These are phyloP conservation scores for Eucalyptus victrix DNA, from an alignment of 345 rosid genomes.

Conservation along the genomic window DNA sequence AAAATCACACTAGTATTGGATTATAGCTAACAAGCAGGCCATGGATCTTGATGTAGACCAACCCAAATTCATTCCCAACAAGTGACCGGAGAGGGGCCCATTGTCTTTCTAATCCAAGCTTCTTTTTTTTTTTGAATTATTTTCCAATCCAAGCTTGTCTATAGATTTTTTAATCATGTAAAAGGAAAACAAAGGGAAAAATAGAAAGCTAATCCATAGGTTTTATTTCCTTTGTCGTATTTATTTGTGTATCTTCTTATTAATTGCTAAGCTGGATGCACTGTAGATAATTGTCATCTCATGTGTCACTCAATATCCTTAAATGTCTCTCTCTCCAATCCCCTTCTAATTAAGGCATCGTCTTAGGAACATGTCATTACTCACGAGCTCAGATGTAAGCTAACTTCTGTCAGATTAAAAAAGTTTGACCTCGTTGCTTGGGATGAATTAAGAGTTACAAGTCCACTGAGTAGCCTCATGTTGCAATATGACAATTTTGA, in stretches of 20 bases:
- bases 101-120: background rate
- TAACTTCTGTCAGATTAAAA: background rate
- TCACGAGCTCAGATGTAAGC: background rate
- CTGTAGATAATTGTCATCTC: background rate
- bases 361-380: background rate
- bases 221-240: background rate
- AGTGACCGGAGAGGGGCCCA: background rate
- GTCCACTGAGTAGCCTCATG: background rate
- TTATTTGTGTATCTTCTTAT: background rate
- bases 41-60: background rate
- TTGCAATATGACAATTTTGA: background rate
- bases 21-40: background rate
- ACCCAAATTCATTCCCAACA: background rate
- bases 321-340: background rate
- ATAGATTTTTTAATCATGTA: background rate
- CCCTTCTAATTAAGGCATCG: background rate
- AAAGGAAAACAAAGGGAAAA: background rate
- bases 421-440: background rate
- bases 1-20: background rate
- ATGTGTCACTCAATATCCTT: background rate
- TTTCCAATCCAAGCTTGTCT: background rate
- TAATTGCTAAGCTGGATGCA: background rate
- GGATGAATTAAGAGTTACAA: background rate
- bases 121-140: too few species aligned
- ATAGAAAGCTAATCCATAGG: background rate